These are phyloP conservation scores for Macrophomina pseudophaseolina DNA, from an alignment of 2,329 filamentous ascomycete species.

Conservation along the genomic window DNA sequence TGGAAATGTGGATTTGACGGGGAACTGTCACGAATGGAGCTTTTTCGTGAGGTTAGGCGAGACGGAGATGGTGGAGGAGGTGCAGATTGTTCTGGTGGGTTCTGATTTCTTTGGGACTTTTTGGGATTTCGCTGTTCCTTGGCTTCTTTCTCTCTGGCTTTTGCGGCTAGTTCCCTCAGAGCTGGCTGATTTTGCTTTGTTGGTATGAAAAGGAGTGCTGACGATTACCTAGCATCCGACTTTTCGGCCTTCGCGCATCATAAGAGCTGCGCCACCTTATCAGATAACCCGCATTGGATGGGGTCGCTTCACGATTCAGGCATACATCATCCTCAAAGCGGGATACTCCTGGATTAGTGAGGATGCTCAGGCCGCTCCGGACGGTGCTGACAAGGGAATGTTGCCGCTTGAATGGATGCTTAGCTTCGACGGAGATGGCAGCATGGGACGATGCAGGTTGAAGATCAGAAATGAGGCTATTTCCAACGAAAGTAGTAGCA, in stretches of 20 bases:
- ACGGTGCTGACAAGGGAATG: conserved; percentile 40
- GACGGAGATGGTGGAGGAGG: conserved; percentile 51
- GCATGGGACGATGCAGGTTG: conserved; percentile 47
- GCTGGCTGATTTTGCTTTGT: not conserved
- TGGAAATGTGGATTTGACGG: conserved; percentile 27
- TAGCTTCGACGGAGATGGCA: conserved; percentile 46
- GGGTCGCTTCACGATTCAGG: conserved; percentile 49
- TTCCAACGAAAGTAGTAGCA: conserved; percentile 33
- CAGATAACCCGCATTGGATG: conserved; percentile 49
- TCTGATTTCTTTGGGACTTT: not conserved
- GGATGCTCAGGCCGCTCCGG: conserved; percentile 40
- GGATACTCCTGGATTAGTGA: conserved; percentile 52
- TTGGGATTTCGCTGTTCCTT: not conserved
- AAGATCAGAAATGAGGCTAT: conserved; percentile 46
- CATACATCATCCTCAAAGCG: conserved; percentile 48
- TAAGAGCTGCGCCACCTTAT: conserved; percentile 45
- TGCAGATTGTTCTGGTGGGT: conserved; percentile 45
- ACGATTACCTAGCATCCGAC: conserved; percentile 46
- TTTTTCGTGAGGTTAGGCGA: conserved; percentile 53
- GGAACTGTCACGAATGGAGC: conserved; percentile 52
- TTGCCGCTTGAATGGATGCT: conserved; percentile 50
- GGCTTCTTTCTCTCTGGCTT: not conserved
- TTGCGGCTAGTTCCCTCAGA: not conserved
- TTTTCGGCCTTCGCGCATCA: conserved; percentile 45
- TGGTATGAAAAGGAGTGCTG: not conserved